Evolutionary conservation across 2,329 filamentous ascomycete species (phyloP).

Genomic region (Didymella exigua): DNA sequence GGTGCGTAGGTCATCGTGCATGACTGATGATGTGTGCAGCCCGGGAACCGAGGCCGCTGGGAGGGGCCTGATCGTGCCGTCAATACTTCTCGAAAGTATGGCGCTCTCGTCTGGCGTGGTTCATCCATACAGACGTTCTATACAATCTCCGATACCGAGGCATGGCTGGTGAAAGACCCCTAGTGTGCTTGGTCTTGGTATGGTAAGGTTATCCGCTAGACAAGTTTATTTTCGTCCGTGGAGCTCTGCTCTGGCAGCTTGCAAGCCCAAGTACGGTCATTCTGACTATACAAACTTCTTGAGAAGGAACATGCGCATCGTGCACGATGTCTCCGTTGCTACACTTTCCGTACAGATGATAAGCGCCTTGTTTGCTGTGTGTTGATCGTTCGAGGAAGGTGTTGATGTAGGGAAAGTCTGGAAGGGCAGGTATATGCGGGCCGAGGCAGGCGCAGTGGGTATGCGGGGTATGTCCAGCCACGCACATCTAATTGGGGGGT

Average conservation of each 20-base stretch:
- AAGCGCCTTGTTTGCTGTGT: background rate
- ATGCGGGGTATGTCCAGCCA: slow-evolving; percentile 3
- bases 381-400: background rate
- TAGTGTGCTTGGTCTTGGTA: background rate
- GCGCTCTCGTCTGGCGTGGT: background rate
- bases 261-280: background rate
- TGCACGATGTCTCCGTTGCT: too few relatives aligned
- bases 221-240: background rate
- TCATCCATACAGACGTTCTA: background rate
- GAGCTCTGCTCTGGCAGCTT: background rate
- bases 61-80: background rate
- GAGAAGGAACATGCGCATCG: too few relatives aligned
- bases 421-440: background rate
- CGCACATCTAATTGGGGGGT: background rate
- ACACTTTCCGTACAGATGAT: too few relatives aligned
- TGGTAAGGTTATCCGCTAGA: slow-evolving; percentile 1
- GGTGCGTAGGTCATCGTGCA: background rate
- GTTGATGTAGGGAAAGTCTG: background rate
- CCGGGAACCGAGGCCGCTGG: slow-evolving; percentile 1
- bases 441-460: slow-evolving; percentile 10
- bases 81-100: slow-evolving; percentile 3
- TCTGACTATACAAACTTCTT: too few relatives aligned
- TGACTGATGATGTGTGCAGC: background rate
- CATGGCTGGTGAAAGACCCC: background rate
- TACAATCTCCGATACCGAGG: slow-evolving; percentile 3